These are phyloP conservation scores for slime mould (Dictyostelium discoideum) DNA, from an alignment of 78 protist genomes.

Conservation along the genomic window DNA sequence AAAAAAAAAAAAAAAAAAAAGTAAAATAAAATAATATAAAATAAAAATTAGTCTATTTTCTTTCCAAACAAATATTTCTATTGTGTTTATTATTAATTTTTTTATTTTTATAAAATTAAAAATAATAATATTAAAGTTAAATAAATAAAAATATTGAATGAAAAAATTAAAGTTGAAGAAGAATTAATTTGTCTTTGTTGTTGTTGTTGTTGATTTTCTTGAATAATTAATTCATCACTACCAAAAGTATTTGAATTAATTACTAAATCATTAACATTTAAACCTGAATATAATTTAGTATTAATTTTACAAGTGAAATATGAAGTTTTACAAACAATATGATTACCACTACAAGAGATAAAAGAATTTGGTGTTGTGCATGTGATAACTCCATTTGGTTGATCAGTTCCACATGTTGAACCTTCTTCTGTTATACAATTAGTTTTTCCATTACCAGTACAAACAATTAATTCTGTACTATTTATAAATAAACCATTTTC, in stretches of 20 bases:
- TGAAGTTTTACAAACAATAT: background rate
- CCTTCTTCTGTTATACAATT: background rate
- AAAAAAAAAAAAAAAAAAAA: no score
- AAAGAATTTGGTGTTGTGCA: background rate
- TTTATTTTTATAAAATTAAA: no score
- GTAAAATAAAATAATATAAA: no score
- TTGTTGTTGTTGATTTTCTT: no score
- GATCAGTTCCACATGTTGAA: background rate
- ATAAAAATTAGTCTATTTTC: no score
- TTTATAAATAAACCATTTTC: background rate
- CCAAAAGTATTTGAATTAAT: background rate
- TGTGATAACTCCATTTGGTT: background rate
- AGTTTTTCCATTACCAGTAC: background rate
- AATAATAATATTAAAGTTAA: no score
- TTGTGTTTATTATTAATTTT: no score
- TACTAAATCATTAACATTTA: background rate
- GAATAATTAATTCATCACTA: background rate
- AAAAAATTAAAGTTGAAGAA: no score
- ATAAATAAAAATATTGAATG: no score
- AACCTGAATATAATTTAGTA: background rate
- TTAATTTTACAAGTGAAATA: background rate
- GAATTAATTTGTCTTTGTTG: no score
- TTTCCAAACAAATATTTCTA: no score
- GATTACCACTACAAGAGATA: background rate
- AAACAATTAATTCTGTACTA: background rate